Evolutionary conservation across 352 stramenopile species (phyloP), one percentile per base, ranked within the genome.

Genomic region (Phytophthora macrochlamydospora): DNA sequence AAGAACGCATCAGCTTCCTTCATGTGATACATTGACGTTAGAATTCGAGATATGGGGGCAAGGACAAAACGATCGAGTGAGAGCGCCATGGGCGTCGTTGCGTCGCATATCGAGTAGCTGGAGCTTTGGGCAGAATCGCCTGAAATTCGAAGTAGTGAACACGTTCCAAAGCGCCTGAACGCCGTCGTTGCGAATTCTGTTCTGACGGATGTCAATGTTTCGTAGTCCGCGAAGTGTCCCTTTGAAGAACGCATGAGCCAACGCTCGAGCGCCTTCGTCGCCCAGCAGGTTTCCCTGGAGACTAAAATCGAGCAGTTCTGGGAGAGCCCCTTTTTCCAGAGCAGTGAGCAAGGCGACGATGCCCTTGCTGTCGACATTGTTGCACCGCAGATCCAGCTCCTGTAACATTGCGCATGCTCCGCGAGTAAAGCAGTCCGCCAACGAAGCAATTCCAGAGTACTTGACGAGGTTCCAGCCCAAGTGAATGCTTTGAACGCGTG

Each of bases 381-480:
- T 93, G 67, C 60, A 88, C 5, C 80, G 73, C 6, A 93, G 51
- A n/a, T 93, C 85, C 31, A 92, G 76, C 7, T 78, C 49, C 35
- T 81, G 64, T 2, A 93, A 71, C 28, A 89, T 79, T 4, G 69
- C 67, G 14, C 83, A 88, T 0, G 77, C 80, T 4, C 82, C 82
- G 13, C 78, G 81, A 37, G 69, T 69, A 31, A 92, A 92, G 32
- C 65, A 78, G 52, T 90, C 76, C 0, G 73, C 62, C 1, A 93
- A 64, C 1, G 83, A 79, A 11, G 75, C 69, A 38, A 91, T 57
- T 2, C 81, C 75, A 0, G 76, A 69, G 28, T 81, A 82, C 56
- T 87, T 87, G 65, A 93, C 79, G 7, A 77, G 66, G 35, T 91
- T 92, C 85, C 85, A 93, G 6, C 76, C 81, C 28, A 93, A 56